Percentiles rank a stretch among this genome's conserved stretches.
Conservation (phyloP, 2,329 filamentous ascomycete genomes). For the Epichloe elymi region DNA sequence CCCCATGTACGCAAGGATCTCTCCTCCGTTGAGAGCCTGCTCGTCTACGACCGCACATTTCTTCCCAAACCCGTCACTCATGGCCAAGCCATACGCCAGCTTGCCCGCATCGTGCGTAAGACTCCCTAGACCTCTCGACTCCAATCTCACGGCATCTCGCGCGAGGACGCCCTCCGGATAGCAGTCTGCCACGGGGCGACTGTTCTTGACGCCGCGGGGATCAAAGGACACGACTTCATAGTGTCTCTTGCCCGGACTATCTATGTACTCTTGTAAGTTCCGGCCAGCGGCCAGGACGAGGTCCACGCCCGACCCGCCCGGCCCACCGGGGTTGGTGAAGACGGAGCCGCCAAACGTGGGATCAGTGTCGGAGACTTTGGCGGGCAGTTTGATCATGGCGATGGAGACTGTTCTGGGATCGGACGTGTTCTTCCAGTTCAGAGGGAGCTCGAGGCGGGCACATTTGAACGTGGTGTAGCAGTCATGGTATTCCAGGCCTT, state of each 20-base stretch:
- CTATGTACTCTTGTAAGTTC: constrained; percentile 16
- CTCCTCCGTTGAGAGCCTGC: constrained; percentile 6
- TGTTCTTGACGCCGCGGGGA: constrained; percentile 27
- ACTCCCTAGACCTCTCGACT: constrained; percentile 19
- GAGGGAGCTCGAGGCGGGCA: constrained; percentile 28
- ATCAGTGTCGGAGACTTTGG: constrained; percentile 23
- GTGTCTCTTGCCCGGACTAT: constrained; percentile 17
- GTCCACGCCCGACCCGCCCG: constrained; percentile 26
- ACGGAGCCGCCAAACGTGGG: constrained; percentile 28
- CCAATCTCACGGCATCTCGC: constrained; percentile 16
- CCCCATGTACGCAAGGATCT: constrained; percentile 21
- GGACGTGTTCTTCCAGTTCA: constrained; percentile 26
- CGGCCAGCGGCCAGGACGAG: constrained; percentile 15
- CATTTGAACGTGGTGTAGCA: constrained; percentile 28
- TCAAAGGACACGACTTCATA: constrained; percentile 32
- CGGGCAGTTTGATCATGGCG: constrained; percentile 28
- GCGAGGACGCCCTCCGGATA: constrained; percentile 18
- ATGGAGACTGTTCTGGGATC: constrained; percentile 21
- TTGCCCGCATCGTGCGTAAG: constrained; percentile 9
- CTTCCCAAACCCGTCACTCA: constrained; percentile 14
- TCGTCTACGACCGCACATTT: constrained; percentile 15
- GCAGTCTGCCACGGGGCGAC: constrained; percentile 26
- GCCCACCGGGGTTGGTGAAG: constrained; percentile 32
- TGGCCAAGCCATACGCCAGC: constrained; percentile 15
- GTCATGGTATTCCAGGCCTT: constrained; percentile 23